Conservation (phyloP, 139 green algal genomes). For the Chlorella sp. region DNA sequence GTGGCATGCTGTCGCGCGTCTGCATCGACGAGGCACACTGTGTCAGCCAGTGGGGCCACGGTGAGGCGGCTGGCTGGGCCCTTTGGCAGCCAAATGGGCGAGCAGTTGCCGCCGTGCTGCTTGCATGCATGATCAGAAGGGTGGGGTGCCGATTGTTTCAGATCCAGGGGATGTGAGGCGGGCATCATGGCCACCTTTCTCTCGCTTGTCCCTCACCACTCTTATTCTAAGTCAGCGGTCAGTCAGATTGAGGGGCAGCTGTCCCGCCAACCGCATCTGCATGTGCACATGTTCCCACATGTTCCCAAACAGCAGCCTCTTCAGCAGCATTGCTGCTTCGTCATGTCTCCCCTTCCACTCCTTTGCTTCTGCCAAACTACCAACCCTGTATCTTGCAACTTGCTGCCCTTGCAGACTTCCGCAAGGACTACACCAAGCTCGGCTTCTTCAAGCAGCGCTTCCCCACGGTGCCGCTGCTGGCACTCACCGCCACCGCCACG, state of each 20-base stretch:
- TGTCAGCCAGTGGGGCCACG: conserved; percentile 92
- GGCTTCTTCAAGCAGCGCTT: conserved; percentile 79
- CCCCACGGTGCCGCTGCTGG: conserved; percentile 81
- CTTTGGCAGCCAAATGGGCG: no score
- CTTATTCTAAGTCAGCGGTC: no score
- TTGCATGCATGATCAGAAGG: neutral
- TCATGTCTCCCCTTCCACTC: neutral
- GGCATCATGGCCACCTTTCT: no score
- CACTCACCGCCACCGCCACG: conserved; percentile 90
- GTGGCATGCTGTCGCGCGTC: conserved; percentile 67
- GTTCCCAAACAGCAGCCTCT: neutral
- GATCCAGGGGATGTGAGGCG: no score
- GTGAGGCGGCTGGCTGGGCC: conserved; percentile 45
- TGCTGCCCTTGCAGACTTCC: conserved; percentile 85
- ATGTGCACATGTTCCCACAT: no score
- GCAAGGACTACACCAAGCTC: conserved; percentile 87
- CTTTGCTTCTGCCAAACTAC: neutral
- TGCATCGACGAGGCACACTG: conserved; percentile 98
- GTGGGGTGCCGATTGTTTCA: no score
- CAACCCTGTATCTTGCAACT: neutral
- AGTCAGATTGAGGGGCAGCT: no score
- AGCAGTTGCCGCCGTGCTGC: no score
- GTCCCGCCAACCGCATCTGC: no score
- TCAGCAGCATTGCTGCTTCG: neutral
- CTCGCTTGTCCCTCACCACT: no score